Conservation (phyloP, 805 yeast species). For the Suhomyces vadensis region DNA sequence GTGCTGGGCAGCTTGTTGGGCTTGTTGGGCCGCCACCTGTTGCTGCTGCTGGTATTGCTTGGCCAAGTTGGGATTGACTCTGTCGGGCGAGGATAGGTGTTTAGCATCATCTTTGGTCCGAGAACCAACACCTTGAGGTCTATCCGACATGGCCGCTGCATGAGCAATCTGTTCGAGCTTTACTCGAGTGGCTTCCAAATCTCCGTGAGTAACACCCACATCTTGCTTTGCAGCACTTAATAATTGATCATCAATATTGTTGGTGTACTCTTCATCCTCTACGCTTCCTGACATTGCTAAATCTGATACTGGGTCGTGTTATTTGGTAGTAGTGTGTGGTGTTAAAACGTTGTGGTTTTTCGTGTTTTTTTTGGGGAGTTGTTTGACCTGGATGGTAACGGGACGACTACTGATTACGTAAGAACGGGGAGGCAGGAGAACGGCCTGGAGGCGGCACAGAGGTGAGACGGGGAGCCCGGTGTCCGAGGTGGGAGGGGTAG, state of each 20-base stretch:
- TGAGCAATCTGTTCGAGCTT: slow-evolving; percentile 36
- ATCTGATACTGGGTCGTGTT: slow-evolving; percentile 6
- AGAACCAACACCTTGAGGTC: slow-evolving; percentile 2
- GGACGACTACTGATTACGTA: too few species aligned
- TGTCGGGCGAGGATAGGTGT: neutral
- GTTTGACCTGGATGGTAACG: slow-evolving; percentile 1
- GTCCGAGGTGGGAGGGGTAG: too few species aligned
- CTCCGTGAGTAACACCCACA: slow-evolving; percentile 14
- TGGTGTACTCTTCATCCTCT: slow-evolving; percentile 27
- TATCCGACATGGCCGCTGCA: slow-evolving; percentile 24
- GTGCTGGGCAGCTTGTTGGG: slow-evolving; percentile 5
- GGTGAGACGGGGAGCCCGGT: too few species aligned
- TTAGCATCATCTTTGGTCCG: neutral
- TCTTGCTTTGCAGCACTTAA: slow-evolving; percentile 41
- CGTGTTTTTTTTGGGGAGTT: slow-evolving; percentile 1
- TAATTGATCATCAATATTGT: slow-evolving; percentile 46
- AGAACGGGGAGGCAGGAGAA: too few species aligned
- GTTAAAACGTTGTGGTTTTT: slow-evolving; percentile 15
- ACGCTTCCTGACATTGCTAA: slow-evolving; percentile 9
- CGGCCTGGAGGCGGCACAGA: too few species aligned
- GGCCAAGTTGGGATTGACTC: slow-evolving; percentile 2
- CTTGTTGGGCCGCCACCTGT: slow-evolving; percentile 1
- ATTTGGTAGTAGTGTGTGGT: slow-evolving; percentile 22
- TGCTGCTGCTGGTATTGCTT: slow-evolving; percentile 7
- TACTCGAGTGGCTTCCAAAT: slow-evolving; percentile 17